phyloP scores from a whole-genome alignment of 257 asterid species.

The Striga asiatica region DNA sequence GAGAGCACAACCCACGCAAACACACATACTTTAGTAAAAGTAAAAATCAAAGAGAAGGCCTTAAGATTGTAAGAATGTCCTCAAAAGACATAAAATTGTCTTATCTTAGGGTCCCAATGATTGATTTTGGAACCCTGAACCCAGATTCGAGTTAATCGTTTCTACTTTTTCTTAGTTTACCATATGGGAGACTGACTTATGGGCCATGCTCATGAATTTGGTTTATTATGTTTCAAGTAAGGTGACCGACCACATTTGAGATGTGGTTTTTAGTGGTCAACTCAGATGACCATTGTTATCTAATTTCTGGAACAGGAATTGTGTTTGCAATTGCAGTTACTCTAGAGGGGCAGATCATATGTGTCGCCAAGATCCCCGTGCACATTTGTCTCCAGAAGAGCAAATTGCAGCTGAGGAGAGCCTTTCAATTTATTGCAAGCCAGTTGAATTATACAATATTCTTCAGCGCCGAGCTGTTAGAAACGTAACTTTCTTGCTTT shows the following conservation, averaged over 20 bases:
- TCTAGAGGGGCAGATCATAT: conserved; percentile 70
- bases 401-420: conserved; percentile 93
- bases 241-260: conserved; percentile 18
- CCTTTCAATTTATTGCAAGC: conserved; percentile 87
- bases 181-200: conserved; percentile 16
- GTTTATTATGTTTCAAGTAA: conserved; percentile 9
- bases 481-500: conserved; percentile 38
- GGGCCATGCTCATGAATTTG: conserved; percentile 17
- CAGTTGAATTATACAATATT: conserved; percentile 88
- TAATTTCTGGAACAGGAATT: conserved; percentile 48
- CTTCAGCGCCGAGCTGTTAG: conserved; percentile 81
- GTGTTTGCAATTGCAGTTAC: conserved; percentile 77
- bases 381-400: conserved; percentile 81
- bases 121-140: conserved; percentile 4
- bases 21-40: too few species aligned
- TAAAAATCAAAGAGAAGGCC: not conserved
- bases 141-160: not conserved
- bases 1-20: too few species aligned
- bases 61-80: not conserved
- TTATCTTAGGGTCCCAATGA: not conserved
- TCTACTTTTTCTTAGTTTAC: conserved; percentile 2
- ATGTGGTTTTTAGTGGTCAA: conserved; percentile 15
- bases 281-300: conserved; percentile 24
- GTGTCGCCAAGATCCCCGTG: conserved; percentile 91
- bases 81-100: not conserved